phyloP scores from a whole-genome alignment of 345 rosid genomes.

The Stellera chamaejasme region DNA sequence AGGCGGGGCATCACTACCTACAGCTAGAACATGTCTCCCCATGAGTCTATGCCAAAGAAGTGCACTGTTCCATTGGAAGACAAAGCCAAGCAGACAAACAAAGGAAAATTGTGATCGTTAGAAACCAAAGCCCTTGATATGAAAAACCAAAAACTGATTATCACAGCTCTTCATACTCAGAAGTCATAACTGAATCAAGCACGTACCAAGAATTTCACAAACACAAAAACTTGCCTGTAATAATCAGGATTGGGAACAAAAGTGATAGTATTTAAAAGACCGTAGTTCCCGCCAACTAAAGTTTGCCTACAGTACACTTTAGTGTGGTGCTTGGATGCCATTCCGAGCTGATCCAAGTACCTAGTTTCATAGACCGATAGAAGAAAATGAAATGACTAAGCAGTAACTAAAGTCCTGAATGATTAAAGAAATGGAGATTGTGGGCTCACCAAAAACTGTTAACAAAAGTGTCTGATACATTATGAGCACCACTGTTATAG shows the following conservation, averaged over 20 bases:
- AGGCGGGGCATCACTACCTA: constrained; percentile 39
- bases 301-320: constrained; percentile 98
- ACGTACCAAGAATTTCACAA: background rate
- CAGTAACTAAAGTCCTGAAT: background rate
- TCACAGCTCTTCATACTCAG: too few relatives aligned
- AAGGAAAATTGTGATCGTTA: background rate
- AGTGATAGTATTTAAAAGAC: constrained; percentile 65
- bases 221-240: constrained; percentile 52
- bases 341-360: constrained; percentile 98
- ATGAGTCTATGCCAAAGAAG: constrained; percentile 95
- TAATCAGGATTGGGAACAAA: constrained; percentile 84
- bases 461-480: constrained; percentile 75
- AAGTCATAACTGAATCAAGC: background rate
- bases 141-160: background rate
- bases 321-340: constrained; percentile 85
- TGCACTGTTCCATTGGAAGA: constrained; percentile 35
- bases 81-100: constrained; percentile 14
- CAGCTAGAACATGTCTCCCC: constrained; percentile 73
- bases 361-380: constrained; percentile 21
- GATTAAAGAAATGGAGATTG: constrained; percentile 6
- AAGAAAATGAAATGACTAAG: constrained; percentile 1
- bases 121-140: background rate
- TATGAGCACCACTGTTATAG: constrained; percentile 85
- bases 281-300: constrained; percentile 84
- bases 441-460: constrained; percentile 82